phyloP scores from a whole-genome alignment of 352 stramenopile species.

The Globisporangium paroecandrum region DNA sequence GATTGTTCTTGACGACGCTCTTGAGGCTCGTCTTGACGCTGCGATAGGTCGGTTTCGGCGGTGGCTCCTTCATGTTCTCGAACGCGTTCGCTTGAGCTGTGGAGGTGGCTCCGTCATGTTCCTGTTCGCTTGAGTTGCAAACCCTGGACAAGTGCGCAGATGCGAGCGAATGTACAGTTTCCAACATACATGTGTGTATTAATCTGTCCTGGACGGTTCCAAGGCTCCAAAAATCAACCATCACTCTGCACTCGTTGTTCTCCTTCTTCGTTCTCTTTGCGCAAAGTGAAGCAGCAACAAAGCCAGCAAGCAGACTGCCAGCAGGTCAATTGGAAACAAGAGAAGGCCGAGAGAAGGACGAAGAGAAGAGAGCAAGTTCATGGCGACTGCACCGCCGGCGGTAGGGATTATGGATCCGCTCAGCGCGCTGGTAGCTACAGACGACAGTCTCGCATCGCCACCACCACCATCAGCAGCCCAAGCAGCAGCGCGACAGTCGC shows the following conservation, averaged over 20 bases:
- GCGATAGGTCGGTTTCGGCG: too few species aligned
- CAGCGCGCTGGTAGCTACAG: not conserved
- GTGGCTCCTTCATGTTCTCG: too few species aligned
- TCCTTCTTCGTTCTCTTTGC: not conserved
- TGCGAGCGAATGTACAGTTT: not conserved
- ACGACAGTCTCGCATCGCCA: not conserved
- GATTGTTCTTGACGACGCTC: too few species aligned
- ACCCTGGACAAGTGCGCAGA: too few species aligned
- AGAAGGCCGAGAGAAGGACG: not conserved
- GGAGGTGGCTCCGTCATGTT: too few species aligned
- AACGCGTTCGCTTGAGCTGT: too few species aligned
- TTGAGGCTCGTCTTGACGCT: too few species aligned
- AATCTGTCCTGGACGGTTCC: not conserved
- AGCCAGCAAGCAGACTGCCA: not conserved
- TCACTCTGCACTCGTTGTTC: not conserved
- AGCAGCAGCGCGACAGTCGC: too few species aligned
- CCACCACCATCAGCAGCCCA: not conserved
- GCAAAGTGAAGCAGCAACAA: constrained; percentile 1
- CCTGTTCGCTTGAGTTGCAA: too few species aligned
- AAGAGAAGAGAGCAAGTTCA: not conserved
- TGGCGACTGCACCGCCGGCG: not conserved
- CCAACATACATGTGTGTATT: not conserved
- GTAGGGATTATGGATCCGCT: not conserved
- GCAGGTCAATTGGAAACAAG: not conserved
- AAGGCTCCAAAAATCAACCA: not conserved